These are phyloP conservation scores for Pichia sp. DNA, from an alignment of 1,139 yeast genomes.

Conservation along the genomic window DNA sequence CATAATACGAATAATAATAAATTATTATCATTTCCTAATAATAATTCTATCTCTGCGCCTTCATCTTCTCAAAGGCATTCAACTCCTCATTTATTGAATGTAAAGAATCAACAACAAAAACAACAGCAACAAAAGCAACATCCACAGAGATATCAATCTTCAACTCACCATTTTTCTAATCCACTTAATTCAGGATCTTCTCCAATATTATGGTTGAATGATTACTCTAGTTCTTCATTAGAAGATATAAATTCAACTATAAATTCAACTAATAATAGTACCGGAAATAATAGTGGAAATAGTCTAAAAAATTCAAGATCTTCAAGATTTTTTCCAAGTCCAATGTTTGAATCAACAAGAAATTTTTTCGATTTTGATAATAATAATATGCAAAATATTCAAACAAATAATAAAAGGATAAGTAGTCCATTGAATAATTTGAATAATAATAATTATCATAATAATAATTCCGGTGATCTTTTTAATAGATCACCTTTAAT, in stretches of 20 bases:
- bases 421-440: not conserved
- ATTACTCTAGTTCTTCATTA: not conserved
- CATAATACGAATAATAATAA: no score
- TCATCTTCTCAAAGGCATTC: constrained; percentile 7
- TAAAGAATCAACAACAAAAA: not conserved
- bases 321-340: constrained; percentile 37
- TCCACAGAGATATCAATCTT: not conserved
- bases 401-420: not conserved
- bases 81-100: not conserved
- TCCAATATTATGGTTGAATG: not conserved
- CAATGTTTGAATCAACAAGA: constrained; percentile 19
- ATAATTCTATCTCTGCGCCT: constrained; percentile 5
- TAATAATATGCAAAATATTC: not conserved
- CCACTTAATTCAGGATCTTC: not conserved
- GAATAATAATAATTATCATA: not conserved
- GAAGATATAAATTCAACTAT: not conserved
- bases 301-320: constrained; percentile 17
- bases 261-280: not conserved
- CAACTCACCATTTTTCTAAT: not conserved
- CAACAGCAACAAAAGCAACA: not conserved
- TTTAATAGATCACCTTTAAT: constrained; percentile 4
- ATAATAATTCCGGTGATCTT: not conserved
- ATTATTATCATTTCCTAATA: no score
- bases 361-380: constrained; percentile 12
- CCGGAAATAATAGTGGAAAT: not conserved